phyloP scores from a whole-genome alignment of 139 green algal genomes.

The Chlamydomonas schloesseri region DNA sequence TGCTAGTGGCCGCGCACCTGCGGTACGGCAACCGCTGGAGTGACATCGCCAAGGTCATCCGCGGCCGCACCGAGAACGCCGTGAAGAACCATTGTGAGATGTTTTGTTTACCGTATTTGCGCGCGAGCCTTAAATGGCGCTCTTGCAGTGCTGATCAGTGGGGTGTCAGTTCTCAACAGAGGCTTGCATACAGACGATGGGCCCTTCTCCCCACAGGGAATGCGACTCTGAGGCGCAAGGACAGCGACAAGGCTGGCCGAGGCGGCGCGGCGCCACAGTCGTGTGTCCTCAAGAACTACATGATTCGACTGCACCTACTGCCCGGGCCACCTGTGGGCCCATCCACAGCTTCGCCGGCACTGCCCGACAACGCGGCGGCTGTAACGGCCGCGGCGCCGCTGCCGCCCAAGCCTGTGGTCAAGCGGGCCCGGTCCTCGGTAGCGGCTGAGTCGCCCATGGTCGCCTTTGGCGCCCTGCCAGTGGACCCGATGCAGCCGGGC shows the following conservation, averaged over 20 bases:
- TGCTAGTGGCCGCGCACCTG: conserved; percentile 47
- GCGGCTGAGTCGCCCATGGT: too few relatives aligned
- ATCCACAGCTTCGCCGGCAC: neutral
- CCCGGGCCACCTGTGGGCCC: neutral
- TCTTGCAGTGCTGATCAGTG: too few relatives aligned
- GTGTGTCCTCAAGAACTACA: conserved; percentile 49
- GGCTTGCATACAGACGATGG: too few relatives aligned
- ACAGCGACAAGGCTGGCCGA: conserved; percentile 16
- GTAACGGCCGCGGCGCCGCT: neutral
- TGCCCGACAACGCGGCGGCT: neutral
- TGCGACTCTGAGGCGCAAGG: conserved; percentile 75
- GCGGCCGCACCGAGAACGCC: conserved; percentile 59
- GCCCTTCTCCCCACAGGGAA: conserved; percentile 85
- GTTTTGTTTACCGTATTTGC: neutral
- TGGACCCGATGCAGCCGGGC: neutral
- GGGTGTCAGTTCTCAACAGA: too few relatives aligned
- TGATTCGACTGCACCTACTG: conserved; percentile 49
- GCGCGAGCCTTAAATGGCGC: too few relatives aligned
- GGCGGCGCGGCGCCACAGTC: neutral
- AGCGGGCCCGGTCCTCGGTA: too few relatives aligned
- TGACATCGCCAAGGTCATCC: conserved; percentile 59
- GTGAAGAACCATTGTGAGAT: conserved; percentile 85
- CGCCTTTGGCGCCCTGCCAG: too few relatives aligned
- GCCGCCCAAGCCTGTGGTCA: too few relatives aligned
- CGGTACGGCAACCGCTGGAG: conserved; percentile 62